Conservation (phyloP, 2,329 filamentous ascomycete genomes). For the Purpureocillium lavendulum region DNA sequence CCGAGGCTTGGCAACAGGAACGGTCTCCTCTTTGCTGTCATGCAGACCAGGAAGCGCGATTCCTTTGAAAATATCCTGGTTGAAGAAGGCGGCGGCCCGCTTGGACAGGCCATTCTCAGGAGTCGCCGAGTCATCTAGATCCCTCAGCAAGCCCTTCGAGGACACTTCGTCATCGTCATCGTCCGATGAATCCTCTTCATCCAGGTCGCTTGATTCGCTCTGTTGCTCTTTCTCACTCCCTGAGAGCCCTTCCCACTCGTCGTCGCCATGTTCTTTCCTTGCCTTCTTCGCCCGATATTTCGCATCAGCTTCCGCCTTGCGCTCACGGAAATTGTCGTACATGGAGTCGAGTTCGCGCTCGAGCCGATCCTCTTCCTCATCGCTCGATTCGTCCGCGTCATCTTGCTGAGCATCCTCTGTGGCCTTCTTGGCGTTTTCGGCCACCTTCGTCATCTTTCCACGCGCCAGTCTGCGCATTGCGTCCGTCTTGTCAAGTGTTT, state of each 20-base stretch:
- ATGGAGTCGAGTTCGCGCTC: constrained; percentile 80
- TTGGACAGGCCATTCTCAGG: constrained; percentile 58
- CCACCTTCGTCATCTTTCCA: constrained; percentile 68
- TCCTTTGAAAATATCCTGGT: constrained; percentile 87
- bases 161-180: constrained; percentile 20
- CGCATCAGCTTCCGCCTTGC: constrained; percentile 69
- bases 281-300: constrained; percentile 89
- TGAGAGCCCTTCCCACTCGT: constrained; percentile 89
- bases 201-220: constrained; percentile 45
- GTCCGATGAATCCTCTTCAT: constrained; percentile 39
- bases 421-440: constrained; percentile 47
- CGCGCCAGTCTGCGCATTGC: constrained; percentile 53
- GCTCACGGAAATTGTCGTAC: constrained; percentile 80
- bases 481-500: constrained; percentile 68
- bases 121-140: constrained; percentile 32
- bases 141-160: constrained; percentile 22
- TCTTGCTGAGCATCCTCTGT: constrained; percentile 46
- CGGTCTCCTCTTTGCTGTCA: too few species aligned
- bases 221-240: constrained; percentile 50
- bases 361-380: constrained; percentile 73
- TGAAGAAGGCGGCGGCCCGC: constrained; percentile 82
- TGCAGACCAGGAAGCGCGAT: constrained; percentile 37
- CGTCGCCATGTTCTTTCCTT: constrained; percentile 70
- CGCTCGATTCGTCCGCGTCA: constrained; percentile 54
- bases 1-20: too few species aligned